A percentile compares a stretch with the other conserved stretches of the same genome.
Evolutionary conservation across 352 stramenopile genomes (phyloP).

Genomic region (Phytophthora vignae): DNA sequence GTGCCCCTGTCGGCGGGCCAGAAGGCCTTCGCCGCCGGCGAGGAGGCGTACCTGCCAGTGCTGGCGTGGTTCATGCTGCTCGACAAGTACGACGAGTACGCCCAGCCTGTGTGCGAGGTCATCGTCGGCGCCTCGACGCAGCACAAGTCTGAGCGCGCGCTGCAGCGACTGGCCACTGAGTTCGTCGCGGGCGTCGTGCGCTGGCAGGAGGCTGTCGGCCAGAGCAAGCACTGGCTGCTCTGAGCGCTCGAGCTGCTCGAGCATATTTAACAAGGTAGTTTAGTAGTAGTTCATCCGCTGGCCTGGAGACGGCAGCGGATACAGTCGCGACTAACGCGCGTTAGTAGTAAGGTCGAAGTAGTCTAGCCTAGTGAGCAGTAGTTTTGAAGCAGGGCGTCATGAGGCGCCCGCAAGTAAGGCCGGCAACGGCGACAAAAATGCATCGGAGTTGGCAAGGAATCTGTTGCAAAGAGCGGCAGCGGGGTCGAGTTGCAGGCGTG

Average conservation of each 20-base stretch:
- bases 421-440: conserved; percentile 11
- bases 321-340: conserved; percentile 33
- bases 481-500: conserved; percentile 1
- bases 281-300: conserved; percentile 31
- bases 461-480: not conserved
- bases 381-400: conserved; percentile 29
- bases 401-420: conserved; percentile 13
- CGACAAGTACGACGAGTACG: conserved; percentile 43
- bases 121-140: conserved; percentile 42
- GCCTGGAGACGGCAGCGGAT: conserved; percentile 20
- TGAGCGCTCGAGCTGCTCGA: conserved; percentile 16
- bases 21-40: conserved; percentile 38
- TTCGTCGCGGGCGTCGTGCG: conserved; percentile 39
- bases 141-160: conserved; percentile 32
- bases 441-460: conserved; percentile 5
- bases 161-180: conserved; percentile 31
- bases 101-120: conserved; percentile 46
- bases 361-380: conserved; percentile 25
- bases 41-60: conserved; percentile 41
- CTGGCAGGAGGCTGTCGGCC: conserved; percentile 50
- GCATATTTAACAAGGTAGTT: conserved; percentile 44
- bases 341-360: conserved; percentile 34
- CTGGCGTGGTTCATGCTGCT: conserved; percentile 55
- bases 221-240: conserved; percentile 39
- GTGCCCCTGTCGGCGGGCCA: conserved; percentile 46